A percentile compares a stretch with the other conserved stretches of the same genome.
phyloP scores from a whole-genome alignment of 1,284 basidiomycete genomes.

The Cryptococcus depauperatus region DNA sequence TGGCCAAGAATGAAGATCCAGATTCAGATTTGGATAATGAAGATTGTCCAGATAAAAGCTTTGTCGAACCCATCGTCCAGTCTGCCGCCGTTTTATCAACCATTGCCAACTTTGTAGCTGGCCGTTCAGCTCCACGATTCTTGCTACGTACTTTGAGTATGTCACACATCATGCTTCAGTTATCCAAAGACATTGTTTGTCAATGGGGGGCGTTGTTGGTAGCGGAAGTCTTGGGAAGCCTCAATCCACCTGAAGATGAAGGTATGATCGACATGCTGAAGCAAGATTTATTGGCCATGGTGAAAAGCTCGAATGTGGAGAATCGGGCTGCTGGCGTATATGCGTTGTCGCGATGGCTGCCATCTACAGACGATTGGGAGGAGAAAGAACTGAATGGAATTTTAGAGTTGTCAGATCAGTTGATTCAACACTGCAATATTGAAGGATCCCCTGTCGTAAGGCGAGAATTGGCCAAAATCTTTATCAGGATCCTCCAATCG shows the following conservation, averaged over 20 bases:
- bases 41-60: background rate
- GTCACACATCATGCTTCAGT: slow-evolving; percentile 18
- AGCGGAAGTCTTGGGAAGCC: slow-evolving; percentile 19
- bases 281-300: slow-evolving; percentile 6
- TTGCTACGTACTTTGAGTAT: slow-evolving; percentile 14
- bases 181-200: slow-evolving; percentile 13
- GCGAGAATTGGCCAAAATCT: slow-evolving; percentile 23
- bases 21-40: background rate
- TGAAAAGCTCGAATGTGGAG: slow-evolving; percentile 17
- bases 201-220: slow-evolving; percentile 35
- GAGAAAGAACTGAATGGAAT: background rate
- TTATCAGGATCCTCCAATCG: slow-evolving; percentile 12
- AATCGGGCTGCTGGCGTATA: slow-evolving; percentile 25
- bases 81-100: slow-evolving; percentile 25
- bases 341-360: slow-evolving; percentile 20
- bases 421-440: slow-evolving; percentile 9
- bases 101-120: slow-evolving; percentile 21
- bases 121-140: slow-evolving; percentile 16
- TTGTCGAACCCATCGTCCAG: slow-evolving; percentile 14
- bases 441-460: slow-evolving; percentile 29
- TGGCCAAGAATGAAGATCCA: slow-evolving; percentile 1
- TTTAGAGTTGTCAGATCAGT: slow-evolving; percentile 6
- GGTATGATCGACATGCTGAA: slow-evolving; percentile 2
- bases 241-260: slow-evolving; percentile 9
- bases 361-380: slow-evolving; percentile 3